Conservation (phyloP, 2,329 filamentous ascomycete genomes). For the Fusarium marasasianum region DNA sequence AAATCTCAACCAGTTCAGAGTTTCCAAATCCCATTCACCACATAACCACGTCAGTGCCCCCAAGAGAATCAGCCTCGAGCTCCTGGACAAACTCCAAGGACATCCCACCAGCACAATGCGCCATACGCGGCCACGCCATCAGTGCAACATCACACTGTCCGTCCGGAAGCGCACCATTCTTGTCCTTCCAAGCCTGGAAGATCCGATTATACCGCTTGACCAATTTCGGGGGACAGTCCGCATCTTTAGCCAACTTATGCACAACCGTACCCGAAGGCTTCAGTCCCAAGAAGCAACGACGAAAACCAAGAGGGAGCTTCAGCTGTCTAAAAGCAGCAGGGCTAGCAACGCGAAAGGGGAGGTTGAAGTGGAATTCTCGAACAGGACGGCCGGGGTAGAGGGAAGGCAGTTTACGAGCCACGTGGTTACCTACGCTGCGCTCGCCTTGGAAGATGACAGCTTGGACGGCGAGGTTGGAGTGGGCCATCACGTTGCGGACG, state of each 20-base stretch:
- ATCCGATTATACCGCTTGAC: background rate
- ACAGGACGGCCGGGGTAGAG: background rate
- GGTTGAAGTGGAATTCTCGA: background rate
- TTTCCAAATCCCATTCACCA: rapidly evolving
- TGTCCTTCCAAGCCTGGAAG: background rate
- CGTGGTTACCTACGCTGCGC: background rate
- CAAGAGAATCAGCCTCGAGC: background rate
- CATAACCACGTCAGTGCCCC: background rate
- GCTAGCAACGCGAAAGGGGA: background rate
- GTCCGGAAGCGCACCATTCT: background rate
- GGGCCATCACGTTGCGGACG: background rate
- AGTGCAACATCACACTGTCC: background rate
- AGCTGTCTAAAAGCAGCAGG: background rate
- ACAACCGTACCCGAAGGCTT: background rate
- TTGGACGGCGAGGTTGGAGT: background rate
- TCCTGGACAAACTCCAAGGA: background rate
- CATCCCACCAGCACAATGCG: background rate
- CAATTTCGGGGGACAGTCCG: background rate
- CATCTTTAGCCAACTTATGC: background rate
- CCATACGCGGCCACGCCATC: background rate
- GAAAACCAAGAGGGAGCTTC: background rate
- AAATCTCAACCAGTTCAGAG: background rate
- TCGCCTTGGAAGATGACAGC: background rate
- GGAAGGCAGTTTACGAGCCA: background rate
- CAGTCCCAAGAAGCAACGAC: background rate